These are phyloP conservation scores for Glarea lozoyensis DNA, from an alignment of 495 filamentous ascomycete species.

Conservation along the genomic window DNA sequence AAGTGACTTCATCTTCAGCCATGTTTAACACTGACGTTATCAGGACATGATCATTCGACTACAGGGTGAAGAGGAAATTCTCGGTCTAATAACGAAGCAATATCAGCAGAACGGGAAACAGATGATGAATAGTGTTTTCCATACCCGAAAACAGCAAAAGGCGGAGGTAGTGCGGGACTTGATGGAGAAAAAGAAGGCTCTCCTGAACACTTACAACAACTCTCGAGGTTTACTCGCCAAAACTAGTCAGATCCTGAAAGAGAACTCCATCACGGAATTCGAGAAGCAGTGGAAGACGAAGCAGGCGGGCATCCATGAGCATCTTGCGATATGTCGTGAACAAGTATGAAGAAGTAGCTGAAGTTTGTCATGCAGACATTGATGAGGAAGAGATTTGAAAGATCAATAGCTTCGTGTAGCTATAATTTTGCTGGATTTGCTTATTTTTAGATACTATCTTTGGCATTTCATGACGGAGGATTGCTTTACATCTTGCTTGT, in stretches of 20 bases:
- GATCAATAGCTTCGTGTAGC: too few species aligned
- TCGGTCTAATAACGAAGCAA: constrained; percentile 14
- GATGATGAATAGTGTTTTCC: constrained; percentile 2
- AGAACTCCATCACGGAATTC: constrained; percentile 4
- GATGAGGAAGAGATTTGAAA: too few species aligned
- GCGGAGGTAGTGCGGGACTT: constrained; percentile 1
- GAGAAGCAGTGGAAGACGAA: constrained; percentile 12
- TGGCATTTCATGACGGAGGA: too few species aligned
- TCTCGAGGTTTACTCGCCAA: constrained; percentile 3
- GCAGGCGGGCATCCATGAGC: constrained; percentile 7
- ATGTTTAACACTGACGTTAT: neutral
- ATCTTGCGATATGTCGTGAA: too few species aligned
- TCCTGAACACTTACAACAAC: constrained; percentile 6
- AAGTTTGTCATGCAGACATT: too few species aligned
- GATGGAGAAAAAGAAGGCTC: constrained; percentile 5
- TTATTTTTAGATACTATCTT: too few species aligned
- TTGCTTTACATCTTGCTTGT: too few species aligned
- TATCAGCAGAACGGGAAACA: constrained; percentile 16
- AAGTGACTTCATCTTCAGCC: neutral
- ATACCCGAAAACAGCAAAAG: constrained; percentile 6
- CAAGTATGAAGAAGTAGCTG: too few species aligned
- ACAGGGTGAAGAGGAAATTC: constrained; percentile 12
- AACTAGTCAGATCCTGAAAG: neutral
- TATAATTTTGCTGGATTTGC: too few species aligned
- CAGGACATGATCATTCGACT: constrained; percentile 20